Evolutionary conservation across 2,329 filamentous ascomycete species (phyloP).

Genomic region (Thelonectria blattea): DNA sequence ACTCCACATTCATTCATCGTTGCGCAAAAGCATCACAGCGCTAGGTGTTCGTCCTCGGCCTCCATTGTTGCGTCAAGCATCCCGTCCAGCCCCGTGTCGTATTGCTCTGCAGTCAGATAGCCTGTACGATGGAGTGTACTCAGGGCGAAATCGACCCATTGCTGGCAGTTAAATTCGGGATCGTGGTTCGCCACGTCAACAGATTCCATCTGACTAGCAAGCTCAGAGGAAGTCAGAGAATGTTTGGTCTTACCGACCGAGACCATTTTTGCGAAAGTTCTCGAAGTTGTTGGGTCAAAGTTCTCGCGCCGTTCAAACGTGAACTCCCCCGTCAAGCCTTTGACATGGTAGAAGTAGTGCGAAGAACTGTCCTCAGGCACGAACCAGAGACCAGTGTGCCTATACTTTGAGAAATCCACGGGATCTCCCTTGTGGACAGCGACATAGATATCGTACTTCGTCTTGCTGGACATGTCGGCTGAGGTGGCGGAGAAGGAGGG

Average conservation of each 20-base stretch:
- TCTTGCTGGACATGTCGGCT: neutral
- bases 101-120: neutral
- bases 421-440: conserved; percentile 1
- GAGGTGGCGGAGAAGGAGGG: neutral
- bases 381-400: neutral
- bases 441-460: neutral
- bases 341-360: neutral
- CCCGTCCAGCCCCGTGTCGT: neutral
- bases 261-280: neutral
- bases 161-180: neutral
- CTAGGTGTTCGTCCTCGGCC: neutral
- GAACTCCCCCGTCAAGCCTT: neutral
- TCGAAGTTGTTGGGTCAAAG: neutral
- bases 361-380: neutral
- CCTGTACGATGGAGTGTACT: neutral
- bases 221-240: neutral
- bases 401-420: neutral
- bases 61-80: conserved; percentile 3
- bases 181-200: neutral
- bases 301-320: neutral
- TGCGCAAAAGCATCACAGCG: neutral
- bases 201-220: neutral
- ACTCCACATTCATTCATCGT: neutral
- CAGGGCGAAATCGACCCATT: neutral
- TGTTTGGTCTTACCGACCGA: neutral